Percentiles rank a stretch among this genome's conserved stretches.
Conservation (phyloP, 768 basidiomycete genomes). For the Suillus weaverae region DNA sequence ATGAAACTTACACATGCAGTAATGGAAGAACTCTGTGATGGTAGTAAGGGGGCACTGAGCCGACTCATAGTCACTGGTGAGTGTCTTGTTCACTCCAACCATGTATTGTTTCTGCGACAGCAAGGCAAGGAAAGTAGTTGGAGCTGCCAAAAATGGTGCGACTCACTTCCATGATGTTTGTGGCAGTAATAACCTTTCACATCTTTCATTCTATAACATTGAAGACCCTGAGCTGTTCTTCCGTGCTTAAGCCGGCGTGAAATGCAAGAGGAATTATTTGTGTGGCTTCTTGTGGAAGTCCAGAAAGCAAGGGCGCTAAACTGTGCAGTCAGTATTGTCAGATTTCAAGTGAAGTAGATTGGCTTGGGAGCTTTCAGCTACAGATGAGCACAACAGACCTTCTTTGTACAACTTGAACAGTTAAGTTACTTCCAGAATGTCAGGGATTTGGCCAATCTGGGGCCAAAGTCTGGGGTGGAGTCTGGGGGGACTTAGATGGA, state of each 20-base stretch:
- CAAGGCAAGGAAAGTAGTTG: too few species aligned
- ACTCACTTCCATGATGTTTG: constrained; percentile 91
- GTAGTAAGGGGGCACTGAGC: constrained; percentile 36
- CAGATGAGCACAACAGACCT: too few species aligned
- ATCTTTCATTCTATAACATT: constrained; percentile 69
- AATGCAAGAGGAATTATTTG: constrained; percentile 71
- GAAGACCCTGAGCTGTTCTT: constrained; percentile 88
- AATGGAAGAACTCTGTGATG: constrained; percentile 61
- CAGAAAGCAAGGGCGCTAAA: too few species aligned
- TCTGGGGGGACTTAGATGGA: too few species aligned
- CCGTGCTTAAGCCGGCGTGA: constrained; percentile 85
- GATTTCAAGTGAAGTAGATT: too few species aligned
- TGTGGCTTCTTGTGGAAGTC: constrained; percentile 53
- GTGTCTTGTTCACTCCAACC: constrained; percentile 15
- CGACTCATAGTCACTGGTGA: constrained; percentile 8
- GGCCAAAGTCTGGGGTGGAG: too few species aligned
- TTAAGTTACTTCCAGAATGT: too few species aligned
- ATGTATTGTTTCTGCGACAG: constrained; percentile 6
- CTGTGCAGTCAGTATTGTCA: too few species aligned
- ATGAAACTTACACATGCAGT: constrained; percentile 63
- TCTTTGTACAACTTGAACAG: too few species aligned
- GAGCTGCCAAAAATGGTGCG: neutral
- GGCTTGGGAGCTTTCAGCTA: too few species aligned
- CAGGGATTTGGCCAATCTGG: too few species aligned
- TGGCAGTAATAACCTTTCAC: constrained; percentile 89